Conservation (phyloP, 1,284 basidiomycete species). For the Melampsora abietis-canadensis region DNA sequence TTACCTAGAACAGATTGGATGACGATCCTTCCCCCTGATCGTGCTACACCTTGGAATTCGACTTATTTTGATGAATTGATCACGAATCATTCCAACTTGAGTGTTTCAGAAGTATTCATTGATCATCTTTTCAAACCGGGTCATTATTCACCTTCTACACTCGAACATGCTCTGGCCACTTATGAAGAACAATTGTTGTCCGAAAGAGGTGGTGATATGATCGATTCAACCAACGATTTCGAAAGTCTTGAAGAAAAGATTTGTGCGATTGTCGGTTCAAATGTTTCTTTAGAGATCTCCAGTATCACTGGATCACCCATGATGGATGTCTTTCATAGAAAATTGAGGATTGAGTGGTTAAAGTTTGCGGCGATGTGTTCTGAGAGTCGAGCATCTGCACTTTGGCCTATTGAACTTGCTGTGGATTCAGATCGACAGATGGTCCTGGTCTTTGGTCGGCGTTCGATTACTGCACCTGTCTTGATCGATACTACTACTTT, state of each 20-base stretch:
- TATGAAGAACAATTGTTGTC: constrained; percentile 64
- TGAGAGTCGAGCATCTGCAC: constrained; percentile 29
- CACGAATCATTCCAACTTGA: constrained; percentile 58
- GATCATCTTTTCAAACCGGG: constrained; percentile 78
- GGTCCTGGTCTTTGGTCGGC: constrained; percentile 29
- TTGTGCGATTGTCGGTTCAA: constrained; percentile 77
- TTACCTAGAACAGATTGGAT: constrained; percentile 46
- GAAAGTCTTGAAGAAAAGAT: constrained; percentile 70
- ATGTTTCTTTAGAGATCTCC: constrained; percentile 69
- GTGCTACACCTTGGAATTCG: constrained; percentile 64
- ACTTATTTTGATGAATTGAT: constrained; percentile 78
- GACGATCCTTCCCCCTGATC: constrained; percentile 59
- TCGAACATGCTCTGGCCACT: constrained; percentile 73
- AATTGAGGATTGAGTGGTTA: constrained; percentile 36
- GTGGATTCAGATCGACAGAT: constrained; percentile 37
- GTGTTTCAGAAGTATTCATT: constrained; percentile 67
- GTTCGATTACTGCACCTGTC: constrained; percentile 40
- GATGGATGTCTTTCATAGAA: constrained; percentile 63
- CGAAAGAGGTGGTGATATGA: constrained; percentile 45
- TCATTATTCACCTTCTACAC: constrained; percentile 74
- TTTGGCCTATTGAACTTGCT: constrained; percentile 38
- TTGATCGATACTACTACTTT: constrained; percentile 33
- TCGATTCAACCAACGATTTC: constrained; percentile 58
- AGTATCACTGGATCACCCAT: constrained; percentile 73
- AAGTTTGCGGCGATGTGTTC: constrained; percentile 42